phyloP scores from a whole-genome alignment of 768 basidiomycete genomes.

The Boletus pseudo-olivaceus region DNA sequence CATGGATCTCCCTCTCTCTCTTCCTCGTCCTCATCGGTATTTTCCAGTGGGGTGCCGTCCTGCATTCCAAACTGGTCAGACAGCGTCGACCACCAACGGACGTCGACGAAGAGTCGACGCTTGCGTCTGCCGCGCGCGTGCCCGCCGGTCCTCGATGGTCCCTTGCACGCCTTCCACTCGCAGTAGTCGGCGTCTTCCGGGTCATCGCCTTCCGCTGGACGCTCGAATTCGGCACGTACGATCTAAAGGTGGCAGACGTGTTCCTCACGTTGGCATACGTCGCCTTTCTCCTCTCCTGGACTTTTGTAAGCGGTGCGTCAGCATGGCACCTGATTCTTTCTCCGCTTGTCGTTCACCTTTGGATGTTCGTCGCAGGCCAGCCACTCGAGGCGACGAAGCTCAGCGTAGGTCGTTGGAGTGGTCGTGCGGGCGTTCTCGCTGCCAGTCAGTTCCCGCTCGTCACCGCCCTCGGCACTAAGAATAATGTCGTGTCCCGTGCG shows the following conservation, averaged over 20 bases:
- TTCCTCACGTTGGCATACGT: constrained; percentile 47
- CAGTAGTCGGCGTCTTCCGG: constrained; percentile 41
- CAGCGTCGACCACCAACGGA: neutral
- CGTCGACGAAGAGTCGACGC: constrained; percentile 18
- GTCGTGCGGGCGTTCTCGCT: constrained; percentile 31
- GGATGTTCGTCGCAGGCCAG: neutral
- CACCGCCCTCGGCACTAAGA: constrained; percentile 46
- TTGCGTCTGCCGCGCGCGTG: neutral
- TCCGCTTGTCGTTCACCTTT: neutral
- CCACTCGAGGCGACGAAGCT: neutral
- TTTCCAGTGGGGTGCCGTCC: constrained; percentile 26
- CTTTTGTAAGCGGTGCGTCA: constrained; percentile 44
- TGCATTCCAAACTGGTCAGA: constrained; percentile 19
- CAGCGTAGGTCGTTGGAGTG: constrained; percentile 24
- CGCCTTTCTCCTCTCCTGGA: constrained; percentile 40
- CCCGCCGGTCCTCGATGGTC: constrained; percentile 32
- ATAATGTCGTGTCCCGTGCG: constrained; percentile 43
- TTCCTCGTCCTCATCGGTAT: constrained; percentile 20
- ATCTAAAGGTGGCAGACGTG: constrained; percentile 41
- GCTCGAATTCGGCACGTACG: constrained; percentile 42
- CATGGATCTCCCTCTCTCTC: constrained; percentile 16
- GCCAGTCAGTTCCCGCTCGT: constrained; percentile 41
- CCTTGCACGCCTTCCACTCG: constrained; percentile 36
- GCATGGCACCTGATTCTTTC: neutral
- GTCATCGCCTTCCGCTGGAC: constrained; percentile 49